Evolutionary conservation across 2,329 filamentous ascomycete genomes (phyloP).

Genomic region (Fusarium denticulatum): DNA sequence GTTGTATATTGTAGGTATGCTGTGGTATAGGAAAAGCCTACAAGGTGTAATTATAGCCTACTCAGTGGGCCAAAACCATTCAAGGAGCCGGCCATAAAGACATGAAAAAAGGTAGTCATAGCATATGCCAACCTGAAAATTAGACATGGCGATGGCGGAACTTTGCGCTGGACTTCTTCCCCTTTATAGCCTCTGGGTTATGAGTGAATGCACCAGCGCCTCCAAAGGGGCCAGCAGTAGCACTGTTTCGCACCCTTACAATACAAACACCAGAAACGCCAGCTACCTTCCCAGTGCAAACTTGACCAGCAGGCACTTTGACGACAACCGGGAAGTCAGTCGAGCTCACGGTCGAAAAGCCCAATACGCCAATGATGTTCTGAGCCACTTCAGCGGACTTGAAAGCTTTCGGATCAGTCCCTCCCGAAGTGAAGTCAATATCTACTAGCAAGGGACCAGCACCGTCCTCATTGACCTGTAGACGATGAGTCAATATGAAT

Average conservation of each 20-base stretch:
- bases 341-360: constrained; percentile 2
- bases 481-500: neutral
- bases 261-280: constrained; percentile 4
- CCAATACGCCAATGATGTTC: constrained; percentile 2
- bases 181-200: neutral
- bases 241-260: constrained; percentile 6
- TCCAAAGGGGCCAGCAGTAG: constrained; percentile 6
- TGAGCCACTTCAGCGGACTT: neutral
- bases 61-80: rapidly evolving
- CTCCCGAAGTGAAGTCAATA: constrained; percentile 3
- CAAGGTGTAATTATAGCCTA: neutral
- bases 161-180: neutral
- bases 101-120: neutral
- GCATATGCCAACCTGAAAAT: neutral
- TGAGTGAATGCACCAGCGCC: constrained; percentile 6
- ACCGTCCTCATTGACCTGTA: constrained; percentile 1
- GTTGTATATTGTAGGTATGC: neutral
- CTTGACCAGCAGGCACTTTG: neutral
- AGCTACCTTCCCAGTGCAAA: constrained; percentile 2
- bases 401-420: constrained; percentile 1
- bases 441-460: constrained; percentile 1
- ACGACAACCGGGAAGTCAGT: constrained; percentile 2
- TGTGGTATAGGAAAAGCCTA: neutral
- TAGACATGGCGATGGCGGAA: constrained; percentile 2
- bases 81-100: neutral